Evolutionary conservation across 1,139 yeast genomes (phyloP).

Genomic region (Suhomyces choctaworum): DNA sequence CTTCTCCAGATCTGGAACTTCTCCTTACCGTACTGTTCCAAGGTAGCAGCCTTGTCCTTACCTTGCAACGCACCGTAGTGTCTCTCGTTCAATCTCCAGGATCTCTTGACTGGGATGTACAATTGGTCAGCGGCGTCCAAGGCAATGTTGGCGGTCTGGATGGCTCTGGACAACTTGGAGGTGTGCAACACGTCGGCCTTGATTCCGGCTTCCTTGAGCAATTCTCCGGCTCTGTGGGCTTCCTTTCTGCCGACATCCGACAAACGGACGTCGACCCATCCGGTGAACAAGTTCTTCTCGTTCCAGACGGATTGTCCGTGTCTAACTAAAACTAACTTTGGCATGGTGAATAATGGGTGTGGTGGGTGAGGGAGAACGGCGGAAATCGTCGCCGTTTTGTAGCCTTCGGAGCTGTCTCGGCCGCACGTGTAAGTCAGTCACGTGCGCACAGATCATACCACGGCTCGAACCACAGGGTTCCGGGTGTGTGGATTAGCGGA

Average conservation of each 20-base stretch:
- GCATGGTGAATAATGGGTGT: conserved; percentile 35
- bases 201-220: conserved; percentile 83
- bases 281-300: conserved; percentile 97
- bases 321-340: conserved; percentile 80
- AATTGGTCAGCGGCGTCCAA: conserved; percentile 85
- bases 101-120: conserved; percentile 90
- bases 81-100: conserved; percentile 98
- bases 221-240: conserved; percentile 92
- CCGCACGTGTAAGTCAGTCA: conserved; percentile 16
- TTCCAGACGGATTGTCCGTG: conserved; percentile 99
- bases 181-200: conserved; percentile 89
- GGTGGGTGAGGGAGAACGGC: conserved; percentile 3
- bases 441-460: conserved; percentile 6
- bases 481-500: background rate
- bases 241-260: conserved; percentile 84
- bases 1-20: conserved; percentile 98
- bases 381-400: conserved; percentile 1
- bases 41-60: conserved; percentile 93
- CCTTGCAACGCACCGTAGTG: conserved; percentile 99
- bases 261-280: conserved; percentile 96
- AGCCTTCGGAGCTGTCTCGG: conserved; percentile 28
- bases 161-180: conserved; percentile 91
- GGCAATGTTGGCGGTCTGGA: conserved; percentile 97
- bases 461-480: background rate
- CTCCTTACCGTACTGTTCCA: conserved; percentile 85